phyloP scores from a whole-genome alignment of 148 eudicot species.

The Dianthus caryophyllus region DNA sequence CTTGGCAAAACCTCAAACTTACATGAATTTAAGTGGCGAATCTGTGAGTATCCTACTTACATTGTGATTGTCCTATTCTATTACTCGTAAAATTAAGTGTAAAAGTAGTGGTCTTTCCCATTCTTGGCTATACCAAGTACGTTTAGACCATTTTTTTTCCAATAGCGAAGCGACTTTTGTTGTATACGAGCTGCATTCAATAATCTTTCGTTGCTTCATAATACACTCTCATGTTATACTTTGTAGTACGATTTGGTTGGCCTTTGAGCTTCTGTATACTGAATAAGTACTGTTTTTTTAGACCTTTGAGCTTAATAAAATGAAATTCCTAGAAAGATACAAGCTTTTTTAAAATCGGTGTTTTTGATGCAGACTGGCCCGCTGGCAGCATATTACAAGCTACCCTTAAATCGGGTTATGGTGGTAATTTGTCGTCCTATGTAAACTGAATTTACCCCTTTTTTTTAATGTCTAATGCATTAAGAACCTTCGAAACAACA shows the following conservation, averaged over 20 bases:
- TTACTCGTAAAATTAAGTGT: neutral
- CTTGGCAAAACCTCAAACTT: constrained; percentile 85
- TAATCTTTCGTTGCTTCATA: constrained; percentile 1
- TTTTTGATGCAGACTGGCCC: constrained; percentile 60
- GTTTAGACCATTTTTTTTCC: too few species aligned
- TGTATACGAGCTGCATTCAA: too few species aligned
- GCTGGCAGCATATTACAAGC: constrained; percentile 91
- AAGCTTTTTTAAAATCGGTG: constrained; percentile 11
- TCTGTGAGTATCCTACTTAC: constrained; percentile 47
- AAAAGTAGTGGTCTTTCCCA: neutral
- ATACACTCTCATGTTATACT: neutral
- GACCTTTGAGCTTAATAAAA: neutral
- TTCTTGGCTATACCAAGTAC: neutral
- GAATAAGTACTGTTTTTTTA: neutral
- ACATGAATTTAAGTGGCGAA: constrained; percentile 87
- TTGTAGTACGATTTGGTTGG: neutral
- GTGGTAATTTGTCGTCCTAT: constrained; percentile 46
- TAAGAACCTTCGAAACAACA: neutral
- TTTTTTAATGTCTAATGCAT: neutral
- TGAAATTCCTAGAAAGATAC: constrained; percentile 1
- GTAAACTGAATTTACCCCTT: neutral
- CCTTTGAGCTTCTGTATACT: too few species aligned
- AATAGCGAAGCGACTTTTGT: too few species aligned
- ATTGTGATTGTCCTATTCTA: neutral
- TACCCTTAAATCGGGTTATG: constrained; percentile 70